Evolutionary conservation across 2,329 filamentous ascomycete species (phyloP).

Genomic region (Calcarisporium arbuscula): DNA sequence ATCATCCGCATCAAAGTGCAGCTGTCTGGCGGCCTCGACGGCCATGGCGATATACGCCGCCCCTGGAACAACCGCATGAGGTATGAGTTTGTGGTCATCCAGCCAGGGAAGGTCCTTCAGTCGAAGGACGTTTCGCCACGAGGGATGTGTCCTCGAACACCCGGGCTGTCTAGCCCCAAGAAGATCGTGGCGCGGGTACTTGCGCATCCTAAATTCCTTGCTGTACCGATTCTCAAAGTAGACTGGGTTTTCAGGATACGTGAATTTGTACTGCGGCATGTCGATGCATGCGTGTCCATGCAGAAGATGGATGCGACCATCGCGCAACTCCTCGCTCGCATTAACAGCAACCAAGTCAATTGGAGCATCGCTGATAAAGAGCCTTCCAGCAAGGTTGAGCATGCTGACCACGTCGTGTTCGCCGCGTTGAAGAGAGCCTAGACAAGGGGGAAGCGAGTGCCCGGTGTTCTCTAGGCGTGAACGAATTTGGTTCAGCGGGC

Average conservation of each 20-base stretch:
- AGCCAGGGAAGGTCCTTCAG: constrained; percentile 27
- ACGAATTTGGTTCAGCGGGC: constrained; percentile 39
- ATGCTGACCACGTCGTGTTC: constrained; percentile 27
- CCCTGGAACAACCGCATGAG: constrained; percentile 29
- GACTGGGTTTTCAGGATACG: constrained; percentile 19
- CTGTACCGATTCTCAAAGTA: constrained; percentile 14
- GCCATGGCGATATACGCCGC: constrained; percentile 29
- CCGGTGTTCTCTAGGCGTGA: too few species aligned
- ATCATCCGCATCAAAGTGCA: constrained; percentile 8
- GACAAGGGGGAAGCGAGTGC: too few species aligned
- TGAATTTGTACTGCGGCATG: too few species aligned
- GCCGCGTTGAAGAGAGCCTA: constrained; percentile 37
- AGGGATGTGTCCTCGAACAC: constrained; percentile 18
- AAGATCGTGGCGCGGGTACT: constrained; percentile 31
- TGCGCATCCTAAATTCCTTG: constrained; percentile 31
- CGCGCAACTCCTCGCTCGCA: too few species aligned
- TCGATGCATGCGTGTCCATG: too few species aligned
- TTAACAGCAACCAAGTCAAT: constrained; percentile 39
- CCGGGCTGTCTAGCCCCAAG: constrained; percentile 27
- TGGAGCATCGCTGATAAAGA: constrained; percentile 35
- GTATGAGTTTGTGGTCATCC: constrained; percentile 27
- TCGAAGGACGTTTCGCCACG: constrained; percentile 17
- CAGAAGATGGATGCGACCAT: too few species aligned
- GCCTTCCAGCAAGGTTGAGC: constrained; percentile 28
- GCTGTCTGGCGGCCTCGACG: constrained; percentile 20